A percentile compares a stretch with the other conserved stretches of the same genome.
Conservation (phyloP, 495 filamentous ascomycete genomes). For the Penicillium canariense region DNA sequence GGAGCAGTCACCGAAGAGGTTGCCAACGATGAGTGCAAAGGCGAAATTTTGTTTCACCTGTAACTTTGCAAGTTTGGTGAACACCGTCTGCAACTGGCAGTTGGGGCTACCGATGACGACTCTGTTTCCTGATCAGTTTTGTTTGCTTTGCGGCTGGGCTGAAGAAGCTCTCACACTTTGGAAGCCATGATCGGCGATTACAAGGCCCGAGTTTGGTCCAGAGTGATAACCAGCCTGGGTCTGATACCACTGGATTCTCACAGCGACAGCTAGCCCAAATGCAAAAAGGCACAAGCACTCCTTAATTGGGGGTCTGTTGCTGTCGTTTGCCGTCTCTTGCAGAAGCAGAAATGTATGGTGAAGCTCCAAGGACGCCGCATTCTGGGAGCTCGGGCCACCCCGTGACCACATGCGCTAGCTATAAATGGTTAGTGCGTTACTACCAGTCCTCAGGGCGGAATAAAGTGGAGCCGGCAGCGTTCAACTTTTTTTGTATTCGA, state of each 20-base stretch:
- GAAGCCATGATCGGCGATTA: constrained; percentile 40
- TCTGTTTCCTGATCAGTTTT: constrained; percentile 42
- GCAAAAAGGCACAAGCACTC: background rate
- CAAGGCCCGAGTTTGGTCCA: constrained; percentile 2
- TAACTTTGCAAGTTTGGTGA: constrained; percentile 72
- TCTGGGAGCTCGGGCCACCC: constrained; percentile 40
- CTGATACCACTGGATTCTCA: background rate
- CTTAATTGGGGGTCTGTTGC: background rate
- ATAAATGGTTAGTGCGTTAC: constrained; percentile 1
- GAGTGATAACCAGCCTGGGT: background rate
- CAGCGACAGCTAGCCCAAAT: background rate
- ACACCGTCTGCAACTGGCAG: constrained; percentile 67
- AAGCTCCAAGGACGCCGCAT: constrained; percentile 1
- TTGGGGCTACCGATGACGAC: constrained; percentile 77
- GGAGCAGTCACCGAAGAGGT: constrained; percentile 63
- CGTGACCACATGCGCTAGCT: constrained; percentile 31
- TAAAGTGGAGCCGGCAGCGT: constrained; percentile 35
- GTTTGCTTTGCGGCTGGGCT: background rate
- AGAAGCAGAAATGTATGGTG: background rate
- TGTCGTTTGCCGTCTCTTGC: background rate
- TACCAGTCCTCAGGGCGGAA: constrained; percentile 36
- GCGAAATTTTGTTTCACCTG: constrained; percentile 84
- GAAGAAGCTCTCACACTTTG: constrained; percentile 60
- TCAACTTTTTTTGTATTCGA: constrained; percentile 48
- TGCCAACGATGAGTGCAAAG: constrained; percentile 78